Conservation (phyloP, 2,329 filamentous ascomycete species). For the Claviceps quebecensis region DNA sequence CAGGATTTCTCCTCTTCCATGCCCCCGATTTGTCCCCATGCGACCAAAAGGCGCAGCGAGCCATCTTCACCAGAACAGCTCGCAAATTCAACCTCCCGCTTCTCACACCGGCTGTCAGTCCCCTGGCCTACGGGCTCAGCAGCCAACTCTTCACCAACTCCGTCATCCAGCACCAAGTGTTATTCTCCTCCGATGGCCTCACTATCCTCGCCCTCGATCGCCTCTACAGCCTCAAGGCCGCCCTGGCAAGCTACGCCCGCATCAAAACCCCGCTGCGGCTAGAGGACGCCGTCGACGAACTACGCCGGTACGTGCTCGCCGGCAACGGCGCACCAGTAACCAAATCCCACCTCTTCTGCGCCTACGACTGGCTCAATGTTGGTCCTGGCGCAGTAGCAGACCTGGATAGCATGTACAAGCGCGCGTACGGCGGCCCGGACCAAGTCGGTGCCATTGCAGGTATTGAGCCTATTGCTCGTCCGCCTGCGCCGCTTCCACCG, state of each 20-base stretch:
- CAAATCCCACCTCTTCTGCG: conserved; percentile 36
- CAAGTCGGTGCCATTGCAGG: conserved; percentile 31
- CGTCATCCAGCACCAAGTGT: conserved; percentile 43
- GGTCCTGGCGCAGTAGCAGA: conserved; percentile 35
- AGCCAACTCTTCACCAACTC: conserved; percentile 41
- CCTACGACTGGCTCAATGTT: conserved; percentile 44
- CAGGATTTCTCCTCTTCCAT: conserved; percentile 38
- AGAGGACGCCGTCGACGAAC: conserved; percentile 48
- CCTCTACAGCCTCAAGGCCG: conserved; percentile 50
- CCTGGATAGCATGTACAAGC: conserved; percentile 41
- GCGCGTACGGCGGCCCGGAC: conserved; percentile 38
- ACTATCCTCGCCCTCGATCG: conserved; percentile 46
- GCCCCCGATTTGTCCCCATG: conserved; percentile 29
- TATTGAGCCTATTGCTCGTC: conserved; percentile 9
- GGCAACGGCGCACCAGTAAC: conserved; percentile 34
- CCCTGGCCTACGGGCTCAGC: conserved; percentile 31
- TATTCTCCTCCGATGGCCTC: conserved; percentile 46
- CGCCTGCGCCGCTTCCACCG: neutral
- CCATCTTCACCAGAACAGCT: conserved; percentile 37
- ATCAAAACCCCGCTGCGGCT: conserved; percentile 30
- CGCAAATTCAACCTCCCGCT: conserved; percentile 29
- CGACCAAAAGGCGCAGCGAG: conserved; percentile 32
- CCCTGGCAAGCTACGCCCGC: conserved; percentile 41
- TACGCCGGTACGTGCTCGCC: conserved; percentile 44
- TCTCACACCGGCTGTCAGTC: conserved; percentile 28